Conservation (phyloP, 805 yeast genomes). For the Candida oleophila region DNA sequence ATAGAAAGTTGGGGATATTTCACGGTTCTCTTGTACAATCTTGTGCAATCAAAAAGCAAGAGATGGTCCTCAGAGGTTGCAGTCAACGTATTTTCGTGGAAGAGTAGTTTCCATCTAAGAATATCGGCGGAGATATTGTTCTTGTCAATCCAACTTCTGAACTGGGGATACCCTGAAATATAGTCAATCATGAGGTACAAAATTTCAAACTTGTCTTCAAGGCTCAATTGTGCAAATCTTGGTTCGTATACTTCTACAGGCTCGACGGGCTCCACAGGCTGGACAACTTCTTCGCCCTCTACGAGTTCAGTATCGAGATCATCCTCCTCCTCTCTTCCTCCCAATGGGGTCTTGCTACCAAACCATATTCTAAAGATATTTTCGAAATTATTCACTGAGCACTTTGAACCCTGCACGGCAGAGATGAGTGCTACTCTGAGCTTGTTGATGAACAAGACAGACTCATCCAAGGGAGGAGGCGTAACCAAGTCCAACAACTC, state of each 20-base stretch:
- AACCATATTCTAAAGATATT: conserved; percentile 32
- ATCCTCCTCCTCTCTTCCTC: conserved; percentile 24
- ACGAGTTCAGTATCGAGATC: not conserved
- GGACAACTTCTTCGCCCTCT: too few relatives aligned
- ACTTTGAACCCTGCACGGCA: conserved; percentile 37
- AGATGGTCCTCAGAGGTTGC: conserved; percentile 29
- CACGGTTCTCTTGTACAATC: conserved; percentile 45
- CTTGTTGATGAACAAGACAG: conserved; percentile 38
- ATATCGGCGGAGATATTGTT: conserved; percentile 20
- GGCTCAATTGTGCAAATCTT: conserved; percentile 38
- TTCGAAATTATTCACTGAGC: conserved; percentile 30
- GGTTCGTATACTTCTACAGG: conserved; percentile 11
- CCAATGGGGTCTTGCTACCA: conserved; percentile 32
- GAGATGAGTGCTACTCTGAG: conserved; percentile 44
- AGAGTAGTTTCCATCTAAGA: conserved; percentile 20
- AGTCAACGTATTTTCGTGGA: conserved; percentile 8
- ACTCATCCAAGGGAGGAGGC: conserved; percentile 35
- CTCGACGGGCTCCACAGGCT: not conserved
- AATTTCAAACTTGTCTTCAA: conserved; percentile 50
- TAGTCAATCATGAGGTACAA: conserved; percentile 44
- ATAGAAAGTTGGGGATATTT: conserved; percentile 24
- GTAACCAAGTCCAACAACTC: conserved; percentile 45
- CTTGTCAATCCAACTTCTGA: conserved; percentile 49
- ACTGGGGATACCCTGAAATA: conserved; percentile 42
- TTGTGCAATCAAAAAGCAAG: conserved; percentile 48